Evolutionary conservation across 306 rosid species (phyloP).

Genomic region (Cicer arietinum): DNA sequence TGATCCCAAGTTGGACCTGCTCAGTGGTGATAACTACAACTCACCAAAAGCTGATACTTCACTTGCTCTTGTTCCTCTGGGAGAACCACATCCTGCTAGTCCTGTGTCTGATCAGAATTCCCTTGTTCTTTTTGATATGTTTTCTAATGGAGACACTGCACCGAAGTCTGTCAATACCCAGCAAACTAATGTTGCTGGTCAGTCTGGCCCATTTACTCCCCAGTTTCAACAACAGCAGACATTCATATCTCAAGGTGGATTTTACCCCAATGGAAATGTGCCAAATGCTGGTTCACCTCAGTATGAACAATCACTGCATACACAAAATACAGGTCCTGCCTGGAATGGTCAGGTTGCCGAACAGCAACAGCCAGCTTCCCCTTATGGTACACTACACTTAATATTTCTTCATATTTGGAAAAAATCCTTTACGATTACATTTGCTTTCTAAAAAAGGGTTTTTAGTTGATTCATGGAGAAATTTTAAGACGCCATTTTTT

Average conservation of each 20-base stretch:
- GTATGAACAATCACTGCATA: slow-evolving; percentile 62
- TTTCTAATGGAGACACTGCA: slow-evolving; percentile 60
- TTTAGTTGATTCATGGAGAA: slow-evolving; percentile 21
- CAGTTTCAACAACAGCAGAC: slow-evolving; percentile 64
- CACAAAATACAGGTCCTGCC: slow-evolving; percentile 66
- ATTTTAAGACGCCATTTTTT: neutral
- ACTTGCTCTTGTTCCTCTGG: slow-evolving; percentile 85
- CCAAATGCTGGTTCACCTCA: slow-evolving; percentile 65
- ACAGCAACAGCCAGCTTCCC: slow-evolving; percentile 61
- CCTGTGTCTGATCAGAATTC: slow-evolving; percentile 71
- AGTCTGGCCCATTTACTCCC: slow-evolving; percentile 52
- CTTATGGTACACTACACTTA: slow-evolving; percentile 61
- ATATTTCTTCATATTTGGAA: slow-evolving; percentile 26
- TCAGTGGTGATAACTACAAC: slow-evolving; percentile 89
- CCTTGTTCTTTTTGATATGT: slow-evolving; percentile 83
- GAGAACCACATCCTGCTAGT: slow-evolving; percentile 64
- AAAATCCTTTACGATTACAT: slow-evolving; percentile 41
- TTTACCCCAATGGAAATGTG: slow-evolving; percentile 66
- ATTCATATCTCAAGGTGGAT: slow-evolving; percentile 67
- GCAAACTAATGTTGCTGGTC: slow-evolving; percentile 59
- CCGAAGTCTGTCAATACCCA: slow-evolving; percentile 58
- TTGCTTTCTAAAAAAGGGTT: slow-evolving; percentile 39
- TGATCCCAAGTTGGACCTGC: slow-evolving; percentile 87
- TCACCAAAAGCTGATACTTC: slow-evolving; percentile 80
- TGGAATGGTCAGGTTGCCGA: slow-evolving; percentile 88